These are phyloP conservation scores for Nigrospora osmanthi DNA, from an alignment of 2,329 filamentous ascomycete species.

Conservation along the genomic window DNA sequence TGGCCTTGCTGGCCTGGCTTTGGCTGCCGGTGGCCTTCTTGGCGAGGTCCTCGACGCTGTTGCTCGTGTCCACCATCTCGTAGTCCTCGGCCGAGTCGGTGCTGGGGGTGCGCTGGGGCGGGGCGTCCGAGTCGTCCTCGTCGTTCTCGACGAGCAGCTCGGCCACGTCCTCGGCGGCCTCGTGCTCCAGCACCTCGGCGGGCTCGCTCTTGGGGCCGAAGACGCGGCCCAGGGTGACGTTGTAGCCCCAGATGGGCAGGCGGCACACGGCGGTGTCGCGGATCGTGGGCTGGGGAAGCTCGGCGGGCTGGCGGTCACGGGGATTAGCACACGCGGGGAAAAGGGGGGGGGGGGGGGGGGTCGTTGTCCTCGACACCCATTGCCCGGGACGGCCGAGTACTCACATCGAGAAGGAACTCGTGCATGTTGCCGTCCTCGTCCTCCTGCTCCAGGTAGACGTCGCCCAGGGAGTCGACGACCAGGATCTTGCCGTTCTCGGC, in stretches of 20 bases:
- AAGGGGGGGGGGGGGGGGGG: too few species aligned
- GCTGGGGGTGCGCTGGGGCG: constrained; percentile 42
- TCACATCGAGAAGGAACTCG: constrained; percentile 82
- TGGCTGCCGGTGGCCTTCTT: constrained; percentile 41
- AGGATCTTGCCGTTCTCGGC: constrained; percentile 94
- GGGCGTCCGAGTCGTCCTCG: constrained; percentile 38
- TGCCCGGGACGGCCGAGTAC: constrained; percentile 22
- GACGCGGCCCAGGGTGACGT: constrained; percentile 42
- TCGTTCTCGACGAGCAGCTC: constrained; percentile 22
- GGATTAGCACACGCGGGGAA: constrained; percentile 15
- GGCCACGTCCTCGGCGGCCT: constrained; percentile 27
- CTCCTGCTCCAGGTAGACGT: constrained; percentile 90
- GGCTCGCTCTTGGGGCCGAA: constrained; percentile 23
- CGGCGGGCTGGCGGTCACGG: constrained; percentile 54
- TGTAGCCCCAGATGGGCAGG: constrained; percentile 68
- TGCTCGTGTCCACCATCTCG: constrained; percentile 47
- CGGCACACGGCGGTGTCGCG: constrained; percentile 76
- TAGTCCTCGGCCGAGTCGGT: constrained; percentile 55
- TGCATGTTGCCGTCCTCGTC: constrained; percentile 77
- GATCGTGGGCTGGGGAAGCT: constrained; percentile 70
- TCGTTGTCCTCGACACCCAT: too few species aligned
- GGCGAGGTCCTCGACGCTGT: constrained; percentile 47
- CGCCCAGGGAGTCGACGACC: constrained; percentile 83
- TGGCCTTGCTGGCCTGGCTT: constrained; percentile 35
- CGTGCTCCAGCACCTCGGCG: constrained; percentile 21